Percentiles rank a stretch among this genome's conserved stretches.
phyloP scores from a whole-genome alignment of 306 rosid genomes.

The Ceratonia siliqua region DNA sequence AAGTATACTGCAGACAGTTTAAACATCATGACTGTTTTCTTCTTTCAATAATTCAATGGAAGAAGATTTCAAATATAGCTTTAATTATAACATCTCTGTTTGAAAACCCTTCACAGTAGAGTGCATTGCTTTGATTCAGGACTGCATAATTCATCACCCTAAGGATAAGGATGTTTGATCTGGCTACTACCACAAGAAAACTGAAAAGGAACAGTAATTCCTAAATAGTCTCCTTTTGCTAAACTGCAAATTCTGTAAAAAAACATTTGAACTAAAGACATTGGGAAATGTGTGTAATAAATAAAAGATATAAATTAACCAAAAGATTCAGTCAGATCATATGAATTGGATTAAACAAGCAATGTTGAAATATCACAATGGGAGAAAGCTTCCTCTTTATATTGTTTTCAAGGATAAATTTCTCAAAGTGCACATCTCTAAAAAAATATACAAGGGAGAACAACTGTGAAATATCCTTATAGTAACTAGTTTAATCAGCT shows the following conservation, averaged over 20 bases:
- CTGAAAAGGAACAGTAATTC: neutral
- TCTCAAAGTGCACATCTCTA: neutral
- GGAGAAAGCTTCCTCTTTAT: neutral
- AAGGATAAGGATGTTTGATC: neutral
- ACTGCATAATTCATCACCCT: neutral
- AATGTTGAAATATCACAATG: neutral
- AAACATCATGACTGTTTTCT: conserved; percentile 8
- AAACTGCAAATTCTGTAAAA: neutral
- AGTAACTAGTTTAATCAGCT: neutral
- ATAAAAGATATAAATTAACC: neutral
- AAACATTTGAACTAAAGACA: neutral
- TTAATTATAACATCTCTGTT: neutral
- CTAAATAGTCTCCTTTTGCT: neutral
- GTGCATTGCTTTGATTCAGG: conserved; percentile 12
- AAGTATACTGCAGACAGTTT: conserved; percentile 6
- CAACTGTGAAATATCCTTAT: neutral
- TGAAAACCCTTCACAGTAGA: conserved; percentile 27
- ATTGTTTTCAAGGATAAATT: neutral
- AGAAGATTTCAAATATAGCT: neutral
- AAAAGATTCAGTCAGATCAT: conserved; percentile 20
- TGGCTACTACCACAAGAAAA: neutral
- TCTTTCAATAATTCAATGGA: neutral
- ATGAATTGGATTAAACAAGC: conserved; percentile 10
- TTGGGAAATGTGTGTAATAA: neutral
- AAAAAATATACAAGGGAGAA: neutral